Conservation (phyloP, 306 rosid species). For the Casuarina glauca region DNA sequence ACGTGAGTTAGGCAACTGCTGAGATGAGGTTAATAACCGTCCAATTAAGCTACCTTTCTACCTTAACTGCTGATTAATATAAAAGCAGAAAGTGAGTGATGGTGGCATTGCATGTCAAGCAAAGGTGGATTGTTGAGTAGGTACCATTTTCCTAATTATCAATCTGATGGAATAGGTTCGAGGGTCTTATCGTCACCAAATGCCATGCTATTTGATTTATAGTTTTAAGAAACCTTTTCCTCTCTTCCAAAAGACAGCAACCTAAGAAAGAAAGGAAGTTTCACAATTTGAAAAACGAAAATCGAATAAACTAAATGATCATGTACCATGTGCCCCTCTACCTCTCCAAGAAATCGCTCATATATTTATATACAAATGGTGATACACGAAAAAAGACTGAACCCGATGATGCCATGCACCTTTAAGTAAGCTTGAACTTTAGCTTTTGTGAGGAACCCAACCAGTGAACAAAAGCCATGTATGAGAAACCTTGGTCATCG, state of each 20-base stretch:
- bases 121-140: constrained; percentile 52
- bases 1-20: constrained; percentile 51
- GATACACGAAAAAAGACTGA: not conserved
- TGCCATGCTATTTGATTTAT: not conserved
- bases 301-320: not conserved
- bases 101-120: constrained; percentile 47
- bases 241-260: not conserved
- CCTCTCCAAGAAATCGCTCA: not conserved
- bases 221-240: not conserved
- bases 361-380: not conserved
- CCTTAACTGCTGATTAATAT: constrained; percentile 25
- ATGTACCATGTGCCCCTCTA: not conserved
- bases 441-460: not conserved
- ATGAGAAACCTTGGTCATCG: not conserved
- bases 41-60: constrained; percentile 5
- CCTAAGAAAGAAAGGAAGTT: not conserved
- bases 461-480: not conserved
- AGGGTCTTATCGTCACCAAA: constrained; percentile 58
- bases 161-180: constrained; percentile 23
- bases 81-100: constrained; percentile 24
- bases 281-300: not conserved
- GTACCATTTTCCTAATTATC: constrained; percentile 32
- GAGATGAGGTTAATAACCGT: constrained; percentile 12
- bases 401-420: not conserved
- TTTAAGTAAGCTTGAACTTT: not conserved